Base-by-base conservation (phyloP, 225 moss, liverwort and hornwort genomes). In the Lunularia cruciata region DNA sequence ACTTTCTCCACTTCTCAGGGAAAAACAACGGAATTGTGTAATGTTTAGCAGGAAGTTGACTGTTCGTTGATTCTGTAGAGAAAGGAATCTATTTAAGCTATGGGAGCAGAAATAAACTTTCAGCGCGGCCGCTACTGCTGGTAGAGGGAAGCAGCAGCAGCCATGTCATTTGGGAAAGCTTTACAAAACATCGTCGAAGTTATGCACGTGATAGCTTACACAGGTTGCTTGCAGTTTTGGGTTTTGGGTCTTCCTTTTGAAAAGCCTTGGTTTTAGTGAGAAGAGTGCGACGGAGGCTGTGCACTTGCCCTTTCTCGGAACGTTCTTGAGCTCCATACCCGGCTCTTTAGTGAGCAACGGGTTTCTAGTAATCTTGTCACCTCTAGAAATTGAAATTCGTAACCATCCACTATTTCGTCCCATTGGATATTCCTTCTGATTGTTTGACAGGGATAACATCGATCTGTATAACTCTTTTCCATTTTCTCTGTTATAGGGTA, bases 361-460 rank as follows among this genome's bases (percentile, higher is more conserved):
- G 27, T 53, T 32, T 20, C 18, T 64, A 68, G 74, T 75, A 68
- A 36, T 51, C 35, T 28, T n/a, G n/a, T n/a, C n/a, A n/a, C n/a
- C n/a, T n/a, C n/a, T n/a, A n/a, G n/a, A n/a, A n/a, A n/a, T n/a
- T n/a, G n/a, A n/a, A n/a, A n/a, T n/a, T n/a, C n/a, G n/a, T n/a
- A n/a, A n/a, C n/a, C n/a, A n/a, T n/a, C n/a, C n/a, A n/a, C n/a
- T n/a, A n/a, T n/a, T n/a, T n/a, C n/a, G n/a, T n/a, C n/a, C n/a
- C n/a, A n/a, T n/a, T n/a, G n/a, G n/a, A n/a, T n/a, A n/a, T n/a
- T n/a, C n/a, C n/a, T n/a, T n/a, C n/a, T n/a, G n/a, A n/a, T n/a
- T n/a, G n/a, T n/a, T n/a, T 0, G 34, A 11, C 74, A 75, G 74
- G 74, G 74, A 34, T 57, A 34, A 42, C 68, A 75, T 59, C 66